These are phyloP conservation scores for Pseudogymnoascus sp. DNA, from an alignment of 2,329 filamentous ascomycete genomes.

Conservation along the genomic window DNA sequence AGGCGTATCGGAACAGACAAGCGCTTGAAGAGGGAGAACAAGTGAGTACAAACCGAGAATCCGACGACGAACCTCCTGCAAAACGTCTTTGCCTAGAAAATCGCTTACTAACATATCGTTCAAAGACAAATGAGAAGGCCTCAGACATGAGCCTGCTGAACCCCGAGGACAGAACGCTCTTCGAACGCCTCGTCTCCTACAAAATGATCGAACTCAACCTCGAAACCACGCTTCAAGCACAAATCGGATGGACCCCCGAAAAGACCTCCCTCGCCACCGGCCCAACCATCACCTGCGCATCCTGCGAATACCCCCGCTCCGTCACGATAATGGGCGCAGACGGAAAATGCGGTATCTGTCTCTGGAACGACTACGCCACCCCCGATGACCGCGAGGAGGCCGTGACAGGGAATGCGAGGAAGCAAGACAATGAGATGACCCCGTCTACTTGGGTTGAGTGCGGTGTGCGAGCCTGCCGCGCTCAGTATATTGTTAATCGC, in stretches of 20 bases:
- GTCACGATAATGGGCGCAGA: not conserved
- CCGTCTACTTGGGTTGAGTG: not conserved
- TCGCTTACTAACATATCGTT: not conserved
- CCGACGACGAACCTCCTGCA: not conserved
- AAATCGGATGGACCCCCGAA: not conserved
- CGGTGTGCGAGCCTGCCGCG: not conserved
- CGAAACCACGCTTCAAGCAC: not conserved
- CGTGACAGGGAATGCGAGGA: not conserved
- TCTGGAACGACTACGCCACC: not conserved
- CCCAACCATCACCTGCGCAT: not conserved
- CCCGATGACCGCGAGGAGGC: not conserved
- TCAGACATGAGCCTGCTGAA: not conserved
- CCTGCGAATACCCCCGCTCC: not conserved
- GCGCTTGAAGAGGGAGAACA: not conserved
- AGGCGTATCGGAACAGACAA: not conserved
- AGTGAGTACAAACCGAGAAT: not conserved
- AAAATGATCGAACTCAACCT: not conserved
- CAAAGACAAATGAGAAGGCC: not conserved
- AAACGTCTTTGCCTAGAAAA: not conserved
- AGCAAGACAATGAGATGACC: not conserved
- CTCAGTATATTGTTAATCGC: not conserved
- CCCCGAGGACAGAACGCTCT: not conserved
- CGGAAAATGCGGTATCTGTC: not conserved
- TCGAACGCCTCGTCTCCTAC: not conserved
- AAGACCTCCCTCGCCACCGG: not conserved